Base-by-base conservation (phyloP, 805 yeast species). In the Saccharomyces eubayanus region DNA sequence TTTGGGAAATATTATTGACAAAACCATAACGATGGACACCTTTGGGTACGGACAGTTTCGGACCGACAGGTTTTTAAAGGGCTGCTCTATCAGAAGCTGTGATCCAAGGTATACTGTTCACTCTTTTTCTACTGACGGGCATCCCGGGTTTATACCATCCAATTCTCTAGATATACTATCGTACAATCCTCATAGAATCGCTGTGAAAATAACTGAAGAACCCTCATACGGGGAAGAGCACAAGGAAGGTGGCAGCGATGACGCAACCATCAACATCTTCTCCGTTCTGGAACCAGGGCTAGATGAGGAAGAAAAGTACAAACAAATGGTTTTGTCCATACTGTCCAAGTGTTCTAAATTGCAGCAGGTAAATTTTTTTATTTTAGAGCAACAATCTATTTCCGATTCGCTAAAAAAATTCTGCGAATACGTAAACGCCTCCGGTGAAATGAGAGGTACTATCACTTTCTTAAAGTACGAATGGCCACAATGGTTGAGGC, bases 401-500 rank as follows among this genome's bases (percentile, higher is more conserved):
- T 48, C 62, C 16, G 31, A 48, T 1, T 28, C 55, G 2, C 82
- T 91, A 63, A 83, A 79, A 64, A 63, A 71, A 29, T 77, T 81
- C 49, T 64, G 89, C n/a, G 87, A 89, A 8, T 24, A 16, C 3
- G 50, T 64, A 11, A 59, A 58, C 49, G 24, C 36, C 14, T 41
- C 56, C 20, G n/a, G 47, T 0, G 30, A 46, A 2, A 28, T 55
- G 5, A 49, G 46, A 40, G 61, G 56, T 1, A 47, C 40, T 6
- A 57, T 64, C 6, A 92, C 89, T 62, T 69, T 89, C 47, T 75
- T 94, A n/a, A 81, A 86, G 0, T 92, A 87, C 68, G 85, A 86
- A 57, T 92, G 99, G 99, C 99, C 99, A 12, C 68, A 74, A 9
- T 92, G 97, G 96, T 73, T 92, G 21, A 77, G 91, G 50, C 77